Evolutionary conservation across 73 alveolate genomes (phyloP).

Genomic region (Paramecium bursaria): DNA sequence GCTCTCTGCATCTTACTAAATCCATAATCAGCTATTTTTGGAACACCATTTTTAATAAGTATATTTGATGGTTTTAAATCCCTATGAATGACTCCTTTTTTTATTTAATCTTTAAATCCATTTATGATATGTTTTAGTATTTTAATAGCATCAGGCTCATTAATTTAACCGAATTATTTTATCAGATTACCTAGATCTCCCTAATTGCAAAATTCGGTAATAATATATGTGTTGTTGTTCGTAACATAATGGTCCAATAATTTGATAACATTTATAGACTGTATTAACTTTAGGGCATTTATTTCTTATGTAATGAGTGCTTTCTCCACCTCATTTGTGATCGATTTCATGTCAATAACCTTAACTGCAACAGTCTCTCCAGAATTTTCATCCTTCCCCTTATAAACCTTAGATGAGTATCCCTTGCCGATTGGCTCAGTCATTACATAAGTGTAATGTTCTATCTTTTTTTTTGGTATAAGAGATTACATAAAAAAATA

Average conservation of each 20-base stretch:
- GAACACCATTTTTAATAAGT: slow-evolving; percentile 62
- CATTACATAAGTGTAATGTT: slow-evolving; percentile 66
- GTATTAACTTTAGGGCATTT: slow-evolving; percentile 61
- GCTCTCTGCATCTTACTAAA: slow-evolving; percentile 63
- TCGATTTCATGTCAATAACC: slow-evolving; percentile 69
- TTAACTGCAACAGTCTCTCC: slow-evolving; percentile 70
- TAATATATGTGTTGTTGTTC: slow-evolving; percentile 62
- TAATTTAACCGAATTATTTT: slow-evolving; percentile 26
- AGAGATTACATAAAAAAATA: slow-evolving; percentile 36
- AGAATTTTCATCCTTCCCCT: slow-evolving; percentile 66
- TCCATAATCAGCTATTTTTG: slow-evolving; percentile 69
- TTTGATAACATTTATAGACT: slow-evolving; percentile 58
- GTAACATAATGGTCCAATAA: slow-evolving; percentile 60
- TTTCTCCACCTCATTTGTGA: slow-evolving; percentile 65
- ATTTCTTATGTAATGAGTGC: slow-evolving; percentile 47
- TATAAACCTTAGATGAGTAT: slow-evolving; percentile 66
- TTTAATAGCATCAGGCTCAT: slow-evolving; percentile 63
- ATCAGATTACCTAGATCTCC: slow-evolving; percentile 66
- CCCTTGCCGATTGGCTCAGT: slow-evolving; percentile 67
- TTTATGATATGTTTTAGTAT: slow-evolving; percentile 65
- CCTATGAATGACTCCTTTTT: slow-evolving; percentile 66
- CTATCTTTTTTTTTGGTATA: slow-evolving; percentile 67
- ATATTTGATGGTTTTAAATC: slow-evolving; percentile 68
- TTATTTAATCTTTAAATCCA: slow-evolving; percentile 65
- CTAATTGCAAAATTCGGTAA: slow-evolving; percentile 66